These are phyloP conservation scores for Fusarium sp. DNA, from an alignment of 2,329 filamentous ascomycete species.

Conservation along the genomic window DNA sequence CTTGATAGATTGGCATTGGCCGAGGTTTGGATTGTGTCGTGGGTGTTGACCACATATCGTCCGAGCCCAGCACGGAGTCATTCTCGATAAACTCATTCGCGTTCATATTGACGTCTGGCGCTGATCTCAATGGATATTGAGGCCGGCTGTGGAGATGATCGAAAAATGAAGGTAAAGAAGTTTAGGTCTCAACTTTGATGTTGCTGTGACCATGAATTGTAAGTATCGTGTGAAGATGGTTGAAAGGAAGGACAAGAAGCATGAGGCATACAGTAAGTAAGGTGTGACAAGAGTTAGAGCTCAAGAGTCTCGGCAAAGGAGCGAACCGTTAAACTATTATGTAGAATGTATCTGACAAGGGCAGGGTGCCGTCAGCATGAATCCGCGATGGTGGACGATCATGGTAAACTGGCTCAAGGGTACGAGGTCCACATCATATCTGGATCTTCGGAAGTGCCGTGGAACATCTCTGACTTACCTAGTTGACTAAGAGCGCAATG, in stretches of 20 bases:
- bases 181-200: conserved; percentile 55
- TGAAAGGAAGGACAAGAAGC: conserved; percentile 37
- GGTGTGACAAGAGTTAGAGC: conserved; percentile 61
- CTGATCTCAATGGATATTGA: conserved; percentile 55
- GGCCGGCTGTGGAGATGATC: conserved; percentile 58
- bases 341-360: conserved; percentile 41
- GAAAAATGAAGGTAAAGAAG: conserved; percentile 56
- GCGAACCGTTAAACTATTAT: conserved; percentile 41
- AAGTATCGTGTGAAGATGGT: conserved; percentile 38
- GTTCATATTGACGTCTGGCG: conserved; percentile 56
- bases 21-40: conserved; percentile 61
- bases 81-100: conserved; percentile 59
- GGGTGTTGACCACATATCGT: conserved; percentile 65
- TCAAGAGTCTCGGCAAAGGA: conserved; percentile 29
- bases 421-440: conserved; percentile 43
- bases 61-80: conserved; percentile 57
- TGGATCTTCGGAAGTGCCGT: conserved; percentile 47
- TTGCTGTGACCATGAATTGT: conserved; percentile 38
- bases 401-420: conserved; percentile 39
- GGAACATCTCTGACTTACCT: conserved; percentile 44
- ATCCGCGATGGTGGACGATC: conserved; percentile 35
- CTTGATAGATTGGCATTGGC: conserved; percentile 68
- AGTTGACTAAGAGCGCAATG: conserved; percentile 44
- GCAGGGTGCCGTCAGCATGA: conserved; percentile 43
- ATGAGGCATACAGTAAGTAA: conserved; percentile 62